Evolutionary conservation across 352 stramenopile species (phyloP).

Genomic region (Phytophthora uliginosa): DNA sequence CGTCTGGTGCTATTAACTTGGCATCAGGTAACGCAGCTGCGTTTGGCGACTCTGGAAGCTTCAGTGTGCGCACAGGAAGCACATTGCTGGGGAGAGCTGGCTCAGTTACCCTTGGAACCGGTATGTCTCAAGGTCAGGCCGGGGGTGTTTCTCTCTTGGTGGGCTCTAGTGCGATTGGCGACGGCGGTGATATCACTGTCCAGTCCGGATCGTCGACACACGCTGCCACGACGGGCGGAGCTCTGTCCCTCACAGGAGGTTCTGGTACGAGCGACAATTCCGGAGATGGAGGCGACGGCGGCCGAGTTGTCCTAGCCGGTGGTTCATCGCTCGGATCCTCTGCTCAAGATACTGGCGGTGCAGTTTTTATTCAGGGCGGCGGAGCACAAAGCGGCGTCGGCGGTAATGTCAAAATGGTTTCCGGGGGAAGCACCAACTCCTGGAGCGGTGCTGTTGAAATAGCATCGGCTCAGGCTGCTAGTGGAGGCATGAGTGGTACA

Average conservation of each 20-base stretch:
- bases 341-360: conserved; percentile 63
- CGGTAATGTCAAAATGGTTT: conserved; percentile 54
- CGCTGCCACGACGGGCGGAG: conserved; percentile 61
- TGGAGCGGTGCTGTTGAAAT: conserved; percentile 67
- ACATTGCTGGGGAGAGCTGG: conserved; percentile 51
- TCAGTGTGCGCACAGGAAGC: conserved; percentile 48
- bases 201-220: conserved; percentile 59
- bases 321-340: conserved; percentile 66
- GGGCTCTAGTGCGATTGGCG: conserved; percentile 50
- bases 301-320: conserved; percentile 54
- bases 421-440: conserved; percentile 59
- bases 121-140: conserved; percentile 44
- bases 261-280: conserved; percentile 73
- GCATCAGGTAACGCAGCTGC: conserved; percentile 44
- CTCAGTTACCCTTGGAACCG: conserved; percentile 56
- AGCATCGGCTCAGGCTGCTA: conserved; percentile 55
- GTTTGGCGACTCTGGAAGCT: conserved; percentile 51
- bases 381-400: conserved; percentile 61
- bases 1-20: conserved; percentile 56
- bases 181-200: conserved; percentile 65
- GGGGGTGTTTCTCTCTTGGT: conserved; percentile 54
- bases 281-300: conserved; percentile 78
- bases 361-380: conserved; percentile 59
- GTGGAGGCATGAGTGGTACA: conserved; percentile 64
- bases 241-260: conserved; percentile 55